These are phyloP conservation scores for Leccinum rimulosum DNA, from an alignment of 768 basidiomycete species.

Conservation along the genomic window DNA sequence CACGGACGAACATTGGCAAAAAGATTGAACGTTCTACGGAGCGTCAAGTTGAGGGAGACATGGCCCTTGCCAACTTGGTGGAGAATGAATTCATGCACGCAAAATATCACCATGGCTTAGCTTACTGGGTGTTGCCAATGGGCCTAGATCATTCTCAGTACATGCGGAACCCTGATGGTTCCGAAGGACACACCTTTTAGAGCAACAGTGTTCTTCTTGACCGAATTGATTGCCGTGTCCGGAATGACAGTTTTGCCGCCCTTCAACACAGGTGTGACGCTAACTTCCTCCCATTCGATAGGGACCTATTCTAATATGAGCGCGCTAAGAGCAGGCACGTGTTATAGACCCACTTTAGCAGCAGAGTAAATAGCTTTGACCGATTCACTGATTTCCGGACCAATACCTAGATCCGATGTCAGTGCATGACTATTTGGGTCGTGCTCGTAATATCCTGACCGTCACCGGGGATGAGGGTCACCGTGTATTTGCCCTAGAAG, in stretches of 20 bases:
- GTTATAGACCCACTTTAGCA: conserved; percentile 59
- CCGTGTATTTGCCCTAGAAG: conserved; percentile 88
- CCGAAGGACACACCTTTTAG: conserved; percentile 70
- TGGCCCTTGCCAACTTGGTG: conserved; percentile 95
- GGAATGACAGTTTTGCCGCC: conserved; percentile 98
- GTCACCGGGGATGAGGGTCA: conserved; percentile 95
- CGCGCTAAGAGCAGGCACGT: conserved; percentile 1
- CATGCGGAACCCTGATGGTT: not conserved
- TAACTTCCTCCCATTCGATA: conserved; percentile 99
- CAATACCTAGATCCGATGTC: conserved; percentile 69
- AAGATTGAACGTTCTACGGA: conserved; percentile 95
- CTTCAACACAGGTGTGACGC: conserved; percentile 90
- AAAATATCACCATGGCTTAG: conserved; percentile 17
- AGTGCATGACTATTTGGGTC: conserved; percentile 6
- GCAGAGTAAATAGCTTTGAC: conserved; percentile 91
- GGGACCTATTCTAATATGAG: conserved; percentile 66
- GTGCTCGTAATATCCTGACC: conserved; percentile 46
- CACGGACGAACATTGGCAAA: conserved; percentile 99
- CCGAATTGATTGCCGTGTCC: conserved; percentile 82
- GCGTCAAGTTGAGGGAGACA: conserved; percentile 95
- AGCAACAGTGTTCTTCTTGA: conserved; percentile 97
- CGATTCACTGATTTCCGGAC: conserved; percentile 96
- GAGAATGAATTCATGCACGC: conserved; percentile 13
- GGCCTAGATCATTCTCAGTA: conserved; percentile 50
- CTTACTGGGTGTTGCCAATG: conserved; percentile 95